Base-by-base conservation (phyloP, 306 rosid species). In the Trichosanthes cucumerina region DNA sequence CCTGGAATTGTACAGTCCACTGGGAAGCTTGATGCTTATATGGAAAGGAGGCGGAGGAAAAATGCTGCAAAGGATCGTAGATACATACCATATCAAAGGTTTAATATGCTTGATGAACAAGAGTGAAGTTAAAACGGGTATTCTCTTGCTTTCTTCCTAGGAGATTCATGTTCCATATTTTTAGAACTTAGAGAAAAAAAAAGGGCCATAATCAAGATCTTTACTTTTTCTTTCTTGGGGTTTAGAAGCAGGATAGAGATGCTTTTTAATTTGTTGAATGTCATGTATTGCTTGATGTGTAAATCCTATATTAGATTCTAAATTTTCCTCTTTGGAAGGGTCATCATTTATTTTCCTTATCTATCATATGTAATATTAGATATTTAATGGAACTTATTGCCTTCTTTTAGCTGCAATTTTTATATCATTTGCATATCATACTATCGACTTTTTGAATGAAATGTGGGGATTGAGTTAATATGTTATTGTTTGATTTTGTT, bases 61-160 rank as follows among this genome's bases (percentile, higher is more conserved):
- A 94, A 94, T 85, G 95, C 97, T 50, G 83, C 96, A 4, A 94
- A 90, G 88, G 90, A 94, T 79, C 96, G 83, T 34, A 84, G 85
- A 84, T 85, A 80, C 86, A 81, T 94, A 90, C 96, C 98, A 34
- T 92, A 94, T 70, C 88, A 91, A 49, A 89, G 91, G 81, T 76
- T 91, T 53, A 66, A 71, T 21, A 60, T 70, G 19, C 38, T 14
- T 5, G 74, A 72, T 81, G 66, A 73, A 10, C 60, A 65, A 65
- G 69, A 44, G 15, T 62, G 88, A 89, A 57, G 76, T 9, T 41
- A 0, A 23, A 70, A 70, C 36, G 10, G 36, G 36, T 70, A 43
- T 43, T 70, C 10, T 41, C 21, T 43, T 43, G n/a, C 38, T 43
- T 43, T 0, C 36, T 70, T 68, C 11, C 4, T 12, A 19, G 76